Evolutionary conservation across 176 grass and related monocot genomes (phyloP).

Genomic region (Triticum timopheevii): DNA sequence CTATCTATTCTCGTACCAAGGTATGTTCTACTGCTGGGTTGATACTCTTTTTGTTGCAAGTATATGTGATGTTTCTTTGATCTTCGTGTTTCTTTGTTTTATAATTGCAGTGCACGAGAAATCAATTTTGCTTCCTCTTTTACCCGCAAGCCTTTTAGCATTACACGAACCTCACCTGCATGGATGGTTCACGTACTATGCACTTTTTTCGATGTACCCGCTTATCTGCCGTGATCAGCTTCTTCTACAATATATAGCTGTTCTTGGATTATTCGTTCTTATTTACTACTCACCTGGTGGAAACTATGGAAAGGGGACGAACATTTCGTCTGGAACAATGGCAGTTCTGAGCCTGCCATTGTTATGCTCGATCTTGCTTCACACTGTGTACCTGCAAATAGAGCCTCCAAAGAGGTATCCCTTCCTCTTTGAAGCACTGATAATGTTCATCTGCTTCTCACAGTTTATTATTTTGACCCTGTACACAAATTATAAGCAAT

Average conservation of each 20-base stretch:
- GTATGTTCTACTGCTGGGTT: slow-evolving; percentile 42
- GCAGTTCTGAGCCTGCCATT: slow-evolving; percentile 51
- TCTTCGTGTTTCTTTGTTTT: slow-evolving; percentile 9
- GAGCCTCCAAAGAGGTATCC: slow-evolving; percentile 80
- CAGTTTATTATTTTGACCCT: slow-evolving; percentile 69
- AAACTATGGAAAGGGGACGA: slow-evolving; percentile 15
- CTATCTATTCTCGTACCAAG: slow-evolving; percentile 91
- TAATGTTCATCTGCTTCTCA: slow-evolving; percentile 84
- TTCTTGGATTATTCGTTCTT: slow-evolving; percentile 70
- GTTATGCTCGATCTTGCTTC: slow-evolving; percentile 48
- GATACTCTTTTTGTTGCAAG: neutral
- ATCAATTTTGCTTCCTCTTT: slow-evolving; percentile 95
- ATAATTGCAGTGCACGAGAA: slow-evolving; percentile 89
- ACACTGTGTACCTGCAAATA: slow-evolving; percentile 62
- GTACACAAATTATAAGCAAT: slow-evolving; percentile 87
- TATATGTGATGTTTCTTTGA: neutral
- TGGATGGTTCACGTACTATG: slow-evolving; percentile 77
- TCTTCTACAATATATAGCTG: slow-evolving; percentile 73
- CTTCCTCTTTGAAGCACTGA: slow-evolving; percentile 83
- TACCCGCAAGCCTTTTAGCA: slow-evolving; percentile 83
- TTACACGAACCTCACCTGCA: slow-evolving; percentile 71
- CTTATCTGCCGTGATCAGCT: slow-evolving; percentile 76
- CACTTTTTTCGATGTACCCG: slow-evolving; percentile 85
- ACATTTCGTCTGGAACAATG: slow-evolving; percentile 36
- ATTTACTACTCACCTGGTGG: slow-evolving; percentile 65